Evolutionary conservation across 2,329 filamentous ascomycete species (phyloP).

Genomic region (Cercospora beticola): DNA sequence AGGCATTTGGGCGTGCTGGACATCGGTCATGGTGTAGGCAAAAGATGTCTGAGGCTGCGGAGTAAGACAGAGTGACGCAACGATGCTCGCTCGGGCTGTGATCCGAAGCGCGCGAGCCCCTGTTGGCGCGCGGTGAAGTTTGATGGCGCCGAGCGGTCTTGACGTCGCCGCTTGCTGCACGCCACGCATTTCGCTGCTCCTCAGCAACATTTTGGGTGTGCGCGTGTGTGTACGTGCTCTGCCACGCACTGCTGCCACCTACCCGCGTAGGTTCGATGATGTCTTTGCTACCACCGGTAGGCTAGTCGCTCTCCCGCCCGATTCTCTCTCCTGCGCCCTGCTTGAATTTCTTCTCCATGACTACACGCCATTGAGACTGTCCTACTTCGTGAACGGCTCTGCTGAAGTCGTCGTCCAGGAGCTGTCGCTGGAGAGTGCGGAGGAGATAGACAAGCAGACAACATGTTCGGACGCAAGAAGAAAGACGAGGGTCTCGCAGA

Average conservation of each 20-base stretch:
- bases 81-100: neutral
- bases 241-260: neutral
- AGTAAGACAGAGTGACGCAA: neutral
- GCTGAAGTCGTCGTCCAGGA: neutral
- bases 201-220: neutral
- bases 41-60: neutral
- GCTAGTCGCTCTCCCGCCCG: neutral
- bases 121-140: neutral
- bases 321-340: neutral
- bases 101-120: constrained; percentile 1
- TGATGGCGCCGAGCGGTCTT: neutral
- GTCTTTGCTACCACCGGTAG: neutral
- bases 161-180: constrained; percentile 11
- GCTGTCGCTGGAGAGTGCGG: neutral
- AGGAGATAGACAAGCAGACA: neutral
- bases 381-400: neutral
- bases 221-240: constrained; percentile 4
- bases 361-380: neutral
- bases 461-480: constrained; percentile 38
- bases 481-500: constrained; percentile 2
- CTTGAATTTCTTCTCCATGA: neutral
- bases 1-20: neutral
- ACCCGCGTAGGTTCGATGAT: neutral
- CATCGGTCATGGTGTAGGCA: neutral
- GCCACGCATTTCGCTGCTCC: neutral